Percentiles rank a stretch among this genome's conserved stretches.
These are phyloP conservation scores for Trypanosoma vivax DNA, from an alignment of 208 protist species.

Conservation along the genomic window DNA sequence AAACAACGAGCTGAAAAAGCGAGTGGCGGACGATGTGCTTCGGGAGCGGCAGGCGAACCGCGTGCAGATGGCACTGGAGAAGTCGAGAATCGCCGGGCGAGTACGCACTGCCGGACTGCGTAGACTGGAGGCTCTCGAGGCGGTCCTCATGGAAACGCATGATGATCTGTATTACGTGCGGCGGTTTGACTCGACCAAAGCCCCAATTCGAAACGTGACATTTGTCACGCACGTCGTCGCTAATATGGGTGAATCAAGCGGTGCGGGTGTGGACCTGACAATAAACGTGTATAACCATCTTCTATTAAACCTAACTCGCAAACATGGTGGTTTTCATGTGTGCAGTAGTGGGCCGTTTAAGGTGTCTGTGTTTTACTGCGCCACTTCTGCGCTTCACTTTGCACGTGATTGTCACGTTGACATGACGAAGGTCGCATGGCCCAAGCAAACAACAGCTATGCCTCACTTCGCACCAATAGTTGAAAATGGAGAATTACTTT, in stretches of 20 bases:
- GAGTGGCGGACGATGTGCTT: constrained; percentile 70
- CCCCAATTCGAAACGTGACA: constrained; percentile 66
- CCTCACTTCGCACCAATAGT: constrained; percentile 33
- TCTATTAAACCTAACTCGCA: constrained; percentile 29
- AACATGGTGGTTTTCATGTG: constrained; percentile 48
- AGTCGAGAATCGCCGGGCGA: constrained; percentile 31
- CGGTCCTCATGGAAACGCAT: constrained; percentile 71
- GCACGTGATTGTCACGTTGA: constrained; percentile 61
- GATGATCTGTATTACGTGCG: constrained; percentile 76
- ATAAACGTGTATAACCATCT: constrained; percentile 65
- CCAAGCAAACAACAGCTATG: constrained; percentile 21
- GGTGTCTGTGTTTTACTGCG: constrained; percentile 70
- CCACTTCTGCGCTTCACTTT: constrained; percentile 59
- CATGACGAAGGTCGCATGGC: constrained; percentile 50
- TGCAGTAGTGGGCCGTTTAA: constrained; percentile 40
- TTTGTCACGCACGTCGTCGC: constrained; percentile 80
- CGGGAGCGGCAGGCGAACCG: constrained; percentile 63
- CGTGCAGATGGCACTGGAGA: constrained; percentile 64
- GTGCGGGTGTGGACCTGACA: constrained; percentile 51
- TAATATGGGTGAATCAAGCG: constrained; percentile 25
- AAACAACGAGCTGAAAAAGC: constrained; percentile 63
- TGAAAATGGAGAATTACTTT: constrained; percentile 46
- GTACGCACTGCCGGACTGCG: constrained; percentile 56
- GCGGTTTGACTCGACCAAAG: constrained; percentile 54
- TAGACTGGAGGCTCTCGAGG: constrained; percentile 64